Conservation (phyloP, 2,329 filamentous ascomycete species). For the Fusarium pseudocircinatum region DNA sequence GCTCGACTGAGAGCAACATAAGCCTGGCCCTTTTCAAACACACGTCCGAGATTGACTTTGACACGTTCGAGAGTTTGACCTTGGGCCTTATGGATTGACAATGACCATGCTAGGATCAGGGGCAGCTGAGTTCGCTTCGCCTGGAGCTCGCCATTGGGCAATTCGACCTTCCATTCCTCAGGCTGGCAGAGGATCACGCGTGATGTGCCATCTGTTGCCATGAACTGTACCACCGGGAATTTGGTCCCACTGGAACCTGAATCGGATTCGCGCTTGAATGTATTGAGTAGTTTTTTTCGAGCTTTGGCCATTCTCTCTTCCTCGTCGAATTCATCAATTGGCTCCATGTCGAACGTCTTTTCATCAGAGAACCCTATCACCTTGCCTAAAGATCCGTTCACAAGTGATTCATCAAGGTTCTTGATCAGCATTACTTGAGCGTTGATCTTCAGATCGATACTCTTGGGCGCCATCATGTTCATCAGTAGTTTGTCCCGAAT, state of each 20-base stretch:
- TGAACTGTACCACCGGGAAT: conserved; percentile 88
- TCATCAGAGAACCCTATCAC: conserved; percentile 63
- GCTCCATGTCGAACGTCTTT: conserved; percentile 50
- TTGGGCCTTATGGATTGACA: conserved; percentile 98
- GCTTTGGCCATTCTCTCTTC: conserved; percentile 57
- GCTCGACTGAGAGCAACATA: conserved; percentile 97
- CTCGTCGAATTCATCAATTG: conserved; percentile 53
- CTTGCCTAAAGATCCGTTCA: conserved; percentile 93
- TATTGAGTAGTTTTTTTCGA: conserved; percentile 65
- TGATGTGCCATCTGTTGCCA: conserved; percentile 75
- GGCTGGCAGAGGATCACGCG: conserved; percentile 77
- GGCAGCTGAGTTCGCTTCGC: conserved; percentile 85
- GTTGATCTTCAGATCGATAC: conserved; percentile 84
- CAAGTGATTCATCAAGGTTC: conserved; percentile 92
- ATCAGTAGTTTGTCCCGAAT: conserved; percentile 80
- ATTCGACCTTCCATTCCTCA: conserved; percentile 95
- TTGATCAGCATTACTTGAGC: conserved; percentile 99
- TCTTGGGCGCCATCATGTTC: conserved; percentile 93
- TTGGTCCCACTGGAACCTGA: conserved; percentile 61
- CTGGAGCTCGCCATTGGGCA: conserved; percentile 94
- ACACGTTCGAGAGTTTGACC: conserved; percentile 94
- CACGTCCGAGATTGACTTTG: conserved; percentile 89
- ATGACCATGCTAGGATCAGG: conserved; percentile 93
- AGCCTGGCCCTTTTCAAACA: conserved; percentile 97
- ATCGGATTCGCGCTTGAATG: conserved; percentile 55